Evolutionary conservation across 768 basidiomycete genomes (phyloP).

Genomic region (Nevesoporus exiguus): DNA sequence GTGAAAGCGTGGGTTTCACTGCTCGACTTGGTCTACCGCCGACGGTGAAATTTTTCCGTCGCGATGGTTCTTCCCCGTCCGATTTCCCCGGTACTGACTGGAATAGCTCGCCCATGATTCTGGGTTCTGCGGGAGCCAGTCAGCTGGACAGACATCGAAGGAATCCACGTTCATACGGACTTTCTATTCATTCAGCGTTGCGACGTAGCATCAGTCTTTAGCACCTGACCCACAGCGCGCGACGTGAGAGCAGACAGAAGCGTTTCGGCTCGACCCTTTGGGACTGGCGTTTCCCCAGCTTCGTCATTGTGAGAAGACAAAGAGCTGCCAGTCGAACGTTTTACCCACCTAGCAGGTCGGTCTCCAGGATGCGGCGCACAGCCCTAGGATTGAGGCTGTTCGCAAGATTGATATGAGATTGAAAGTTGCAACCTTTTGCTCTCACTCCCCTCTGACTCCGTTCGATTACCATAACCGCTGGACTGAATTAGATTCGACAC

Average conservation of each 20-base stretch:
- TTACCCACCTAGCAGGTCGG: conserved; percentile 1
- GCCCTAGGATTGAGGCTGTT: conserved; percentile 10
- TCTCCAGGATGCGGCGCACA: conserved; percentile 16
- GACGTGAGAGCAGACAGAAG: conserved; percentile 8
- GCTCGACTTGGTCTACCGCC: not conserved
- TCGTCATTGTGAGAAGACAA: conserved; percentile 2
- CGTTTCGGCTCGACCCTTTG: conserved; percentile 12
- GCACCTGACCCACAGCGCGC: not conserved
- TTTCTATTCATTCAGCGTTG: not conserved
- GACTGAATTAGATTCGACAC: conserved; percentile 10
- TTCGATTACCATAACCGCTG: conserved; percentile 3
- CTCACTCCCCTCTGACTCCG: conserved; percentile 11
- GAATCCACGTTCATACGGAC: conserved; percentile 14
- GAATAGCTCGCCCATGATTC: not conserved
- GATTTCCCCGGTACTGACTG: not conserved
- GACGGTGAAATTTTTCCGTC: not conserved
- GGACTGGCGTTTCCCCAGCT: not conserved
- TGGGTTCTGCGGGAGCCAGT: not conserved
- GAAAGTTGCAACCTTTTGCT: conserved; percentile 4
- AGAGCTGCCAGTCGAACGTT: not conserved
- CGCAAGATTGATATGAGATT: conserved; percentile 15
- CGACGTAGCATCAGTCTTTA: not conserved
- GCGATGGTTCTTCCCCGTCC: not conserved
- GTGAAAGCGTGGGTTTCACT: not conserved
- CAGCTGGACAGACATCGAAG: not conserved